phyloP scores from a whole-genome alignment of 495 filamentous ascomycete genomes.

The Cercophora sp. region DNA sequence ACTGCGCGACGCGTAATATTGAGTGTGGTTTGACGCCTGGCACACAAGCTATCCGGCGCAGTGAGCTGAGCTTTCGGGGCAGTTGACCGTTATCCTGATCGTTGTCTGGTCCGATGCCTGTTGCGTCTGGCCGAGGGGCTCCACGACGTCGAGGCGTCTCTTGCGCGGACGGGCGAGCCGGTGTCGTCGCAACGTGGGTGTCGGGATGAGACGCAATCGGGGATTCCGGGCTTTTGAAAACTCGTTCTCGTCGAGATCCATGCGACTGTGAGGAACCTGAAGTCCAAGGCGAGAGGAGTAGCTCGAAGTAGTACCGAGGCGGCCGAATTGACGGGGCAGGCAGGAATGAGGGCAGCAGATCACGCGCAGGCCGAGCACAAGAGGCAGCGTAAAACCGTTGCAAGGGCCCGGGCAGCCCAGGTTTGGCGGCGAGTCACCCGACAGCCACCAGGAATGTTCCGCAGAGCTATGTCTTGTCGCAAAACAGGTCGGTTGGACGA shows the following conservation, averaged over 20 bases:
- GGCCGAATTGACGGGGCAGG: slow-evolving; percentile 3
- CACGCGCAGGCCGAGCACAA: slow-evolving; percentile 16
- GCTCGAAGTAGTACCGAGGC: not conserved
- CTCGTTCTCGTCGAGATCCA: not conserved
- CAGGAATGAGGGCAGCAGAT: slow-evolving; percentile 22
- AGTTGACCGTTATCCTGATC: too few relatives aligned
- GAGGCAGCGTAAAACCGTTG: slow-evolving; percentile 5
- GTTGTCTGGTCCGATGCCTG: not conserved
- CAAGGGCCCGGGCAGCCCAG: slow-evolving; percentile 3
- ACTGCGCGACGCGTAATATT: slow-evolving; percentile 26
- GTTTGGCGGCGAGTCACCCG: slow-evolving; percentile 20
- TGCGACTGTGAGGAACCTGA: not conserved
- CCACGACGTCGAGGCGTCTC: too few relatives aligned
- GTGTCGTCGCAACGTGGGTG: slow-evolving; percentile 1
- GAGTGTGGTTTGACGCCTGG: slow-evolving; percentile 12
- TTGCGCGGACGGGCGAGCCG: not conserved
- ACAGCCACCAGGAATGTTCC: slow-evolving; percentile 17
- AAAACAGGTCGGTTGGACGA: slow-evolving; percentile 4
- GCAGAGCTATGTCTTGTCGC: slow-evolving; percentile 11
- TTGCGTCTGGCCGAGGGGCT: too few relatives aligned
- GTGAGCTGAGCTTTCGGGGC: too few relatives aligned
- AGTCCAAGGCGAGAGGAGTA: not conserved
- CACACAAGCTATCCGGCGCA: too few relatives aligned
- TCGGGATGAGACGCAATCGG: slow-evolving; percentile 3
- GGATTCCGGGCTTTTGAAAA: not conserved